These are phyloP conservation scores for Candida easanensis DNA, from an alignment of 805 yeast genomes.

Conservation along the genomic window DNA sequence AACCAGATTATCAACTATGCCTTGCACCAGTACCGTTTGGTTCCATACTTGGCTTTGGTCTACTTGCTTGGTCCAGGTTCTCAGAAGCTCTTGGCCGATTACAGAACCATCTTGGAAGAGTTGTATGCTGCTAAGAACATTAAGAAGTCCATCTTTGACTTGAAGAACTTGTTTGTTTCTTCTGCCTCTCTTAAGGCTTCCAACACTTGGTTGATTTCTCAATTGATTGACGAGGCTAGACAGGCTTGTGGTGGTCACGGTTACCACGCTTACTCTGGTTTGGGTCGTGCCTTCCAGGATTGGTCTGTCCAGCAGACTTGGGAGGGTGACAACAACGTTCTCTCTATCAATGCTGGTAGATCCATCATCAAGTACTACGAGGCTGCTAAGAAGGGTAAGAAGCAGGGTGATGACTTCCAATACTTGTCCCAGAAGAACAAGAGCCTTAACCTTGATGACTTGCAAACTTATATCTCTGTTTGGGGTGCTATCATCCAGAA, in stretches of 20 bases:
- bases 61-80: conserved; percentile 77
- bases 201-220: conserved; percentile 81
- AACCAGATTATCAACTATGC: conserved; percentile 82
- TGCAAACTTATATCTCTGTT: conserved; percentile 23
- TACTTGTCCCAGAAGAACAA: conserved; percentile 30
- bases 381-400: conserved; percentile 35
- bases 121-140: conserved; percentile 51
- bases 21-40: conserved; percentile 80
- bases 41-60: conserved; percentile 80
- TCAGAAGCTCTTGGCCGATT: conserved; percentile 52
- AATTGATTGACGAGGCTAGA: conserved; percentile 82
- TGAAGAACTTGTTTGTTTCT: conserved; percentile 76
- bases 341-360: conserved; percentile 82
- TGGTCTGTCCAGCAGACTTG: conserved; percentile 99
- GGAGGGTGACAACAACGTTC: conserved; percentile 95
- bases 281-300: conserved; percentile 84
- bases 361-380: conserved; percentile 47
- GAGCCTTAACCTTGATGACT: conserved; percentile 23
- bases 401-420: conserved; percentile 27
- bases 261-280: conserved; percentile 87
- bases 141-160: conserved; percentile 50
- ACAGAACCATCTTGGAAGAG: conserved; percentile 45
- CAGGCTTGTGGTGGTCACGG: conserved; percentile 96
- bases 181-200: conserved; percentile 89
- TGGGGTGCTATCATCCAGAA: conserved; percentile 36